These are phyloP conservation scores for Candida silvicultrix DNA, from an alignment of 805 yeast genomes.

Conservation along the genomic window DNA sequence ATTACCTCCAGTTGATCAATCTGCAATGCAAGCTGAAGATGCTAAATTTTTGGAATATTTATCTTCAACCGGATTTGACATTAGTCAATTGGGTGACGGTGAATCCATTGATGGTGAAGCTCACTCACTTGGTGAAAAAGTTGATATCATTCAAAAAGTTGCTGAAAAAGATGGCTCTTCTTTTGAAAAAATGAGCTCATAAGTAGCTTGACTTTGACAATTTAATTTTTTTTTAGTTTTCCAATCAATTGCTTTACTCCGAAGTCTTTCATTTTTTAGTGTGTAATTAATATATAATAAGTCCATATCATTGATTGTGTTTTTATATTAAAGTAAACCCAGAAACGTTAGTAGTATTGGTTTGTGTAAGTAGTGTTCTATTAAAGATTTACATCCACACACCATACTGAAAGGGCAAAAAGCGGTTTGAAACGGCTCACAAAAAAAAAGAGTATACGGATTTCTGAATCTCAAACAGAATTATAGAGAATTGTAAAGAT, in stretches of 20 bases:
- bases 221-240: too few species aligned
- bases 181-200: background rate
- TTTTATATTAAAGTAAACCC: too few species aligned
- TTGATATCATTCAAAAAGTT: background rate
- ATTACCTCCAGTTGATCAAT: conserved; percentile 80
- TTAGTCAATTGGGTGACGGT: conserved; percentile 42
- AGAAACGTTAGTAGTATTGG: too few species aligned
- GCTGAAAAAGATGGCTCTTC: background rate
- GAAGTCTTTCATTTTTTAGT: too few species aligned
- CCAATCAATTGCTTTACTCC: too few species aligned
- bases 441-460: too few species aligned
- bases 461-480: too few species aligned
- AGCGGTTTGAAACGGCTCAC: background rate
- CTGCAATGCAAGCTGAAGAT: conserved; percentile 77
- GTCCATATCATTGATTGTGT: too few species aligned
- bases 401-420: background rate
- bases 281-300: background rate
- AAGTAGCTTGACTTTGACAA: too few species aligned
- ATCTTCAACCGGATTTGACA: conserved; percentile 62
- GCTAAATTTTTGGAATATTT: conserved; percentile 62
- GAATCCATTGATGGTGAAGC: conserved; percentile 2
- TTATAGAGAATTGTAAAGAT: too few species aligned
- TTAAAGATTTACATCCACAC: background rate
- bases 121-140: conserved; percentile 1
- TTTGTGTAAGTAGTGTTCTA: too few species aligned